Conservation (phyloP, 1,284 basidiomycete species). For the Lentinus polychrous region DNA sequence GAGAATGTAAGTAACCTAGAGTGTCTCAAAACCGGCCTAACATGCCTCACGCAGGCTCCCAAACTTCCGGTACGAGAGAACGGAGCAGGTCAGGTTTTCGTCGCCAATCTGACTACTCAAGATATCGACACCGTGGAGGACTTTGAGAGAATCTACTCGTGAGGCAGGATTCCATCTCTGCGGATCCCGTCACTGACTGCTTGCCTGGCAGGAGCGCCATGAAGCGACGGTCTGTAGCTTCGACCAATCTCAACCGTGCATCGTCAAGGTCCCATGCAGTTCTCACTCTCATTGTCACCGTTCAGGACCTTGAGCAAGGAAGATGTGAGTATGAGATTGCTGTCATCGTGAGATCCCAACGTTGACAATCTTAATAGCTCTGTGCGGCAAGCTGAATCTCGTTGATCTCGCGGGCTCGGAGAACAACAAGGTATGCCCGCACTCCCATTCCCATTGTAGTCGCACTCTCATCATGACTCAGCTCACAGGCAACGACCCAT, state of each 20-base stretch:
- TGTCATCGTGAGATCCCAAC: not conserved
- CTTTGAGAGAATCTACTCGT: slow-evolving; percentile 64
- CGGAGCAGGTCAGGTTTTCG: slow-evolving; percentile 67
- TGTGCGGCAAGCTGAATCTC: slow-evolving; percentile 73
- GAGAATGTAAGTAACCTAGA: slow-evolving; percentile 44
- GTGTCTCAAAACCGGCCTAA: not conserved
- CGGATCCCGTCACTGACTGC: not conserved
- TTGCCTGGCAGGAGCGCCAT: slow-evolving; percentile 44
- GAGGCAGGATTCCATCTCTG: slow-evolving; percentile 17
- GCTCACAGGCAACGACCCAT: slow-evolving; percentile 76
- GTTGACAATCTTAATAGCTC: slow-evolving; percentile 5
- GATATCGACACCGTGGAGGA: slow-evolving; percentile 47
- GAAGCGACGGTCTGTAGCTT: slow-evolving; percentile 72
- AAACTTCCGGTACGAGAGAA: slow-evolving; percentile 80
- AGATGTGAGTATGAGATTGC: not conserved
- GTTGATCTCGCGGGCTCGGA: slow-evolving; percentile 85
- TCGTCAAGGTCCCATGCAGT: slow-evolving; percentile 84
- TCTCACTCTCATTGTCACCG: slow-evolving; percentile 57
- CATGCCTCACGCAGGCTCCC: slow-evolving; percentile 43
- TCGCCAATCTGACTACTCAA: slow-evolving; percentile 59
- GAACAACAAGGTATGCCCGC: slow-evolving; percentile 63
- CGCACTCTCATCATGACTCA: slow-evolving; percentile 19
- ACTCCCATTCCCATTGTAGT: not conserved
- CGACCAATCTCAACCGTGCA: slow-evolving; percentile 71
- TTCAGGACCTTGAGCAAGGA: not conserved